Percentiles rank a stretch among this genome's conserved stretches.
phyloP scores from a whole-genome alignment of 257 asterid genomes.

The Nicotiana benthamiana region DNA sequence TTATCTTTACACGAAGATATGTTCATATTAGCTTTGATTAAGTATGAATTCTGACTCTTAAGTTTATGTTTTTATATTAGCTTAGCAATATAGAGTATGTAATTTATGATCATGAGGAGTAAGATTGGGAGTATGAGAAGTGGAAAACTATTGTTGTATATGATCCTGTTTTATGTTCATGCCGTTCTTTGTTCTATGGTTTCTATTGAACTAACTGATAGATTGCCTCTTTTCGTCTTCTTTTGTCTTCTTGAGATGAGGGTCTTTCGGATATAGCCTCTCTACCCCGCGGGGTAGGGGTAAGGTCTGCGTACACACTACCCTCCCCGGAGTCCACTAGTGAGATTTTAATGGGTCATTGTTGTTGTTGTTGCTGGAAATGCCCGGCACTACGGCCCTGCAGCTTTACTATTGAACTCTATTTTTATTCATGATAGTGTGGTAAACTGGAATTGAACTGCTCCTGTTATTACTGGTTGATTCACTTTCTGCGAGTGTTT shows the following conservation, averaged over 20 bases:
- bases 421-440: not conserved
- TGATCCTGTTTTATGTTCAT: not conserved
- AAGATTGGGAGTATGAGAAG: not conserved
- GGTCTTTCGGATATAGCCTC: no score
- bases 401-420: not conserved
- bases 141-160: not conserved
- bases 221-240: no score
- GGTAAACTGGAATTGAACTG: not conserved
- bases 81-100: not conserved
- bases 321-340: no score
- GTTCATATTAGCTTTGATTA: not conserved
- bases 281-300: no score
- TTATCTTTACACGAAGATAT: not conserved
- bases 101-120: not conserved
- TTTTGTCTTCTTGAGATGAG: no score
- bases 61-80: not conserved
- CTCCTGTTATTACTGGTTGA: not conserved
- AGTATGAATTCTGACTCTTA: not conserved
- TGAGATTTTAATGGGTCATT: no score
- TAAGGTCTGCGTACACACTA: no score
- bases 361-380: no score
- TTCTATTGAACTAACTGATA: no score
- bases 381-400: not conserved
- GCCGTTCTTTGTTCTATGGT: no score
- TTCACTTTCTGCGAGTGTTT: not conserved